These are phyloP conservation scores for Lolium rigidum DNA, from an alignment of 176 grass and related monocot genomes.

Conservation along the genomic window DNA sequence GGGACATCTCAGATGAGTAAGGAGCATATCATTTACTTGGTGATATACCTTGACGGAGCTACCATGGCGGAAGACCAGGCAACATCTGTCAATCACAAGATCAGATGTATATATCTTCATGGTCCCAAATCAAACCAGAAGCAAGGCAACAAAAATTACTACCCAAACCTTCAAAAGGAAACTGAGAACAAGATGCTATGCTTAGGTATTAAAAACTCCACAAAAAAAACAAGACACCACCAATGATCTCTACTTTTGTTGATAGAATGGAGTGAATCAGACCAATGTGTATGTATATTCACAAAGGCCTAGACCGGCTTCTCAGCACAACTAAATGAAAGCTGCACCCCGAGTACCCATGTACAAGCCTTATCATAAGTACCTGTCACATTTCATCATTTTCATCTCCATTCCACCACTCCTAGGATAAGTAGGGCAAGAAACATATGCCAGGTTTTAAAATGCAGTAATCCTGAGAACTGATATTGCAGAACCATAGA, in stretches of 20 bases:
- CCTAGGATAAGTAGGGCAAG: background rate
- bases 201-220: background rate
- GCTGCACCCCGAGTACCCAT: constrained; percentile 64
- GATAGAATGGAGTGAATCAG: constrained; percentile 61
- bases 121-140: constrained; percentile 44
- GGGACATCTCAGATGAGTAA: constrained; percentile 91
- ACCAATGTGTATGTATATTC: constrained; percentile 47
- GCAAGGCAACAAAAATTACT: background rate
- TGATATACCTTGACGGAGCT: constrained; percentile 55
- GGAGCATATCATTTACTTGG: constrained; percentile 60
- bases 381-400: constrained; percentile 80
- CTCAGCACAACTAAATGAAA: constrained; percentile 65
- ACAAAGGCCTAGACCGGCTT: constrained; percentile 57
- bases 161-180: constrained; percentile 15
- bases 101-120: constrained; percentile 72
- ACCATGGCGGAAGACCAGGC: constrained; percentile 52
- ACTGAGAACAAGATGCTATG: background rate
- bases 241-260: constrained; percentile 3
- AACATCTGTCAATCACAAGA: constrained; percentile 53
- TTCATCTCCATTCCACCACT: constrained; percentile 58
- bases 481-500: background rate
- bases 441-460: background rate
- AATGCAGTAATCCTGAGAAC: constrained; percentile 9
- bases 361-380: constrained; percentile 69
- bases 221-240: constrained; percentile 3